phyloP scores from a whole-genome alignment of 1,139 yeast species.

The Pichia sp. region DNA sequence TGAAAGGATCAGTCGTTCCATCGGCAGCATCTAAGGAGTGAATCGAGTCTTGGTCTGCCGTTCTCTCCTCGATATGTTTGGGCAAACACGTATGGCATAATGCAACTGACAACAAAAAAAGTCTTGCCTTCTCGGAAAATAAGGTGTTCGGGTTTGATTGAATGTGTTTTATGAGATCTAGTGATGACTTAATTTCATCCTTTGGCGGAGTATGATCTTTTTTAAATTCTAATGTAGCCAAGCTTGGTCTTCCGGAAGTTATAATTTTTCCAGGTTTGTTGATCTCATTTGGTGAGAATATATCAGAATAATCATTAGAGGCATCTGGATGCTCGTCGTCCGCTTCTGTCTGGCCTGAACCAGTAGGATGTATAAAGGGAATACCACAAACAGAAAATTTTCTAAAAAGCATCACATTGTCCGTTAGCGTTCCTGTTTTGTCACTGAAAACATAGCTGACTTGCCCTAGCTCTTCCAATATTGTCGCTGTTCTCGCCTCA shows the following conservation, averaged over 20 bases:
- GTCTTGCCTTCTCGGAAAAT: conserved; percentile 65
- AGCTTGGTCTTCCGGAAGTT: conserved; percentile 45
- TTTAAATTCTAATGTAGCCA: conserved; percentile 29
- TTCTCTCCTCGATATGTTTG: conserved; percentile 27
- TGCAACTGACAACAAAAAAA: conserved; percentile 75
- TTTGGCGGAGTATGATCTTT: conserved; percentile 20
- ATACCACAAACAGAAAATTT: conserved; percentile 81
- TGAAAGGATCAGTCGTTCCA: neutral
- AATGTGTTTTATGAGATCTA: conserved; percentile 58
- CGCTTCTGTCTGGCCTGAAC: conserved; percentile 28
- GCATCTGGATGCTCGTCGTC: conserved; percentile 12
- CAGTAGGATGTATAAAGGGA: conserved; percentile 82
- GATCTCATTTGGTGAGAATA: conserved; percentile 6
- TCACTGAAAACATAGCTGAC: conserved; percentile 92
- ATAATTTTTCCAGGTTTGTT: conserved; percentile 23
- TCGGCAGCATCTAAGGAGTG: conserved; percentile 8
- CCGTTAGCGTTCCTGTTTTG: conserved; percentile 95
- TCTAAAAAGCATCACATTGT: conserved; percentile 79
- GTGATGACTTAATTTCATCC: conserved; percentile 35
- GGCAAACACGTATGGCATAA: conserved; percentile 90
- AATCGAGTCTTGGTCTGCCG: conserved; percentile 13
- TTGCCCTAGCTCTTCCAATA: conserved; percentile 93
- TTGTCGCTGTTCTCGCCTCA: conserved; percentile 91
- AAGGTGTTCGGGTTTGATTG: conserved; percentile 63
- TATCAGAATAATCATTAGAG: conserved; percentile 3